Evolutionary conservation across 1,139 yeast species (phyloP).

Genomic region (Trichomonascaceae sp.): DNA sequence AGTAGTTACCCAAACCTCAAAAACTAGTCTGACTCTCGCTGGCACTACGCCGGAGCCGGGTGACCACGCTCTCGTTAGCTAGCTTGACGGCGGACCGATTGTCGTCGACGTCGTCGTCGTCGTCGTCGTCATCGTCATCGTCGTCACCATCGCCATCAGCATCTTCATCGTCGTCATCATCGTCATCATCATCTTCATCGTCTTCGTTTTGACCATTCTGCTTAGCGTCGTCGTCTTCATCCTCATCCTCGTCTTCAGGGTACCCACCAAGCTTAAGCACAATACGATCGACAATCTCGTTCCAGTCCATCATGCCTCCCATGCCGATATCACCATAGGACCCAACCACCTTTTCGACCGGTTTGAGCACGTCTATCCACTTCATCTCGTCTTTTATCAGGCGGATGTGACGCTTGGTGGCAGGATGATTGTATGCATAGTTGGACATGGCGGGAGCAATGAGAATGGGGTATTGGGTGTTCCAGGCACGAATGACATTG

Average conservation of each 20-base stretch:
- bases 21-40: no score
- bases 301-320: slow-evolving; percentile 98
- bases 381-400: slow-evolving; percentile 77
- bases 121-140: slow-evolving; percentile 8
- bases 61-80: no score
- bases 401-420: slow-evolving; percentile 69
- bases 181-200: slow-evolving; percentile 24
- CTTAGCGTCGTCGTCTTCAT: slow-evolving; percentile 47
- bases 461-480: slow-evolving; percentile 71
- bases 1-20: no score
- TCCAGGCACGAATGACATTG: slow-evolving; percentile 86
- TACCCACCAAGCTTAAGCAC: slow-evolving; percentile 80
- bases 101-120: background rate
- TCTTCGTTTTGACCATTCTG: slow-evolving; percentile 36
- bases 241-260: slow-evolving; percentile 77
- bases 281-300: slow-evolving; percentile 76
- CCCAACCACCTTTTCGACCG: slow-evolving; percentile 86
- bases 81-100: no score
- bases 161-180: slow-evolving; percentile 27
- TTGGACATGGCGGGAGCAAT: slow-evolving; percentile 94
- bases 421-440: slow-evolving; percentile 75
- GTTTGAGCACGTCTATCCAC: slow-evolving; percentile 79
- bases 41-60: no score
- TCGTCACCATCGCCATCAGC: slow-evolving; percentile 22
- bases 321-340: slow-evolving; percentile 89